Conservation (phyloP, 1,284 basidiomycete genomes). For the Microbotryum lychnidis-dioicae region DNA sequence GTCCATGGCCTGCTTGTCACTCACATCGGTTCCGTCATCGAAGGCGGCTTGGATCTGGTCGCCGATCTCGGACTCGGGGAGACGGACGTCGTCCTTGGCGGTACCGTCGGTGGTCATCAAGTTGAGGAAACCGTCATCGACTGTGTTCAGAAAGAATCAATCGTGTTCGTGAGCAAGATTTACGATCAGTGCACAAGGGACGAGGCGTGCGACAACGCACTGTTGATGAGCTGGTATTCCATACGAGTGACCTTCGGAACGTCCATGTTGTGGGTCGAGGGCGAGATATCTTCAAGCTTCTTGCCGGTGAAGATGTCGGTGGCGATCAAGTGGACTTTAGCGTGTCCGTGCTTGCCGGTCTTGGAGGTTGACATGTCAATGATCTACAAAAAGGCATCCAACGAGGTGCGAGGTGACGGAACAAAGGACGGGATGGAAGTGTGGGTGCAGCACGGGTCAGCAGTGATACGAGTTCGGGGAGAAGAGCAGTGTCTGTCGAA, state of each 20-base stretch:
- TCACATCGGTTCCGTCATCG: conserved; percentile 72
- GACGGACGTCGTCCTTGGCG: conserved; percentile 89
- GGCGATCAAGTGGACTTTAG: conserved; percentile 96
- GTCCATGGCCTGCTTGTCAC: conserved; percentile 8
- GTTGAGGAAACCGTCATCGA: conserved; percentile 69
- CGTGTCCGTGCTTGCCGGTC: conserved; percentile 95
- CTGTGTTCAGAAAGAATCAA: background rate
- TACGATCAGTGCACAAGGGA: conserved; percentile 45
- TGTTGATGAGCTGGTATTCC: conserved; percentile 81
- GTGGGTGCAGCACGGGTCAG: too few species aligned
- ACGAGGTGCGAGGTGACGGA: background rate
- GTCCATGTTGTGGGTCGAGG: conserved; percentile 98
- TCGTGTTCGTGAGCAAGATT: conserved; percentile 54
- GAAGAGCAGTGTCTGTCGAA: too few species aligned
- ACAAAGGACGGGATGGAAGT: background rate
- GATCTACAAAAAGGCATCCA: conserved; percentile 47
- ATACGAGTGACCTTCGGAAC: conserved; percentile 87
- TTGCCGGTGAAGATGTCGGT: conserved; percentile 96
- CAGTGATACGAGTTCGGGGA: too few species aligned
- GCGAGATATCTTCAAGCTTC: conserved; percentile 96
- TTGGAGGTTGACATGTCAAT: conserved; percentile 99
- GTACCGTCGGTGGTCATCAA: conserved; percentile 77
- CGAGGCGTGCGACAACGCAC: conserved; percentile 24
- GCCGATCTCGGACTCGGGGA: conserved; percentile 82
- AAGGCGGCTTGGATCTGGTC: conserved; percentile 63